Base-by-base conservation (phyloP, 2,329 filamentous ascomycete species). In the Cercospora sp. region DNA sequence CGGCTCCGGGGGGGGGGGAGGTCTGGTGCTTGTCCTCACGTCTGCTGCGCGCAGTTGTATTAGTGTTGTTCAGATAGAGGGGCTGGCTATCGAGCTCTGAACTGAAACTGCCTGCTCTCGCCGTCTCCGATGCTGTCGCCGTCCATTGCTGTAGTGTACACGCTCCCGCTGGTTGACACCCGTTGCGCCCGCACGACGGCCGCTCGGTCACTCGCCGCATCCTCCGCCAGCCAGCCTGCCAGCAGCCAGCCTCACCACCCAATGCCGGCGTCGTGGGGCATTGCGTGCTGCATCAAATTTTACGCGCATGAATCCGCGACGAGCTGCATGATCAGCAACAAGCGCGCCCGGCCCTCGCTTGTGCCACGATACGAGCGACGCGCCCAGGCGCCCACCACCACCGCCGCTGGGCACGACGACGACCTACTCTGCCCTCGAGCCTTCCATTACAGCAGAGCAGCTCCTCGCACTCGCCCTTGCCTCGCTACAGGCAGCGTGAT, bases 271-370 rank as follows among this genome's bases (percentile, higher is more conserved):
- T 28, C 53, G 53, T 58, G 53, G 53, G 16, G 53, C 53, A 58
- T 33, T 58, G 53, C 53, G 30, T 58, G 26, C 53, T 58, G 53
- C 53, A 58, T 58, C 53, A 31, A 28, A 58, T 58, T 28, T 33
- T 28, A 58, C 30, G 26, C 53, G 53, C 53, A 28, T 30, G 53
- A 31, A 30, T 57, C 13, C 23, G 53, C 53, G 53, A 57, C 53
- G 20, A 57, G 23, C 53, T 28, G 26, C 26, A 28, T 30, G 53
- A 28, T 30, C 53, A n/a, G 26, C 26, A 28, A 31, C 53, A 58
- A 28, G 53, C 53, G 30, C 53, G 23, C 3, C 12, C 20, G 8
- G 26, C 53, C 5, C 53, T 58, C 53, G 53, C 53, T 33, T 58
- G 53, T 26, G 53, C 53, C 53, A 31, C 53, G 23, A 58, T 26